phyloP scores from a whole-genome alignment of 345 rosid genomes.

The Salix dunnii region DNA sequence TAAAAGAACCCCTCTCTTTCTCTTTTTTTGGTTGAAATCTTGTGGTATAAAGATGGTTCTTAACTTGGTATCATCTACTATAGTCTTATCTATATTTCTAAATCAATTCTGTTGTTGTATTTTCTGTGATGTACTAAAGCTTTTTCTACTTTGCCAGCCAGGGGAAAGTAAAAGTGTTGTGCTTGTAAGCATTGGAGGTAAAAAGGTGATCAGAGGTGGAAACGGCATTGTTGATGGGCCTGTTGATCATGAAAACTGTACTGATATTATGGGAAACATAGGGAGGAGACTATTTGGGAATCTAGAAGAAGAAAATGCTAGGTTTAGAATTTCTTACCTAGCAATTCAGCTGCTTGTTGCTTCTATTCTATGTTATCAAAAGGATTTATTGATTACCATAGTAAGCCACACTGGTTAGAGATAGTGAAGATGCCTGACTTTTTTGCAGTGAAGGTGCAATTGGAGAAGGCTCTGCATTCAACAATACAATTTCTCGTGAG shows the following conservation, averaged over 20 bases:
- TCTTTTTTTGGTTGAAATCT: background rate
- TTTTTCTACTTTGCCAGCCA: slow-evolving; percentile 56
- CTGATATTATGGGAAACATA: slow-evolving; percentile 45
- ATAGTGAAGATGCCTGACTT: slow-evolving; percentile 2
- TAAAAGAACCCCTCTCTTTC: background rate
- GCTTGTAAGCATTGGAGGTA: slow-evolving; percentile 84
- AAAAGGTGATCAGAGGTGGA: slow-evolving; percentile 79
- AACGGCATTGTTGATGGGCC: slow-evolving; percentile 68
- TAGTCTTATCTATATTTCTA: slow-evolving; percentile 8
- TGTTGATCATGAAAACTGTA: slow-evolving; percentile 38
- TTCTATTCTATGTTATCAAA: slow-evolving; percentile 5
- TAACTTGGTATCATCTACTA: background rate
- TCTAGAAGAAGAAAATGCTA: slow-evolving; percentile 57
- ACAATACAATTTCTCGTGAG: slow-evolving; percentile 47
- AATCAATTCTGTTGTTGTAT: background rate
- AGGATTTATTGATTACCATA: slow-evolving; percentile 7
- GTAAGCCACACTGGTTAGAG: background rate
- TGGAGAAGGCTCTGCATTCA: slow-evolving; percentile 58
- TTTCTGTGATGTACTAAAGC: slow-evolving; percentile 5
- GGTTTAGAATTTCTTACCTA: slow-evolving; percentile 43
- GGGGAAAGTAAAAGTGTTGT: slow-evolving; percentile 75
- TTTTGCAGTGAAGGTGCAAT: slow-evolving; percentile 66
- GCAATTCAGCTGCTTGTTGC: slow-evolving; percentile 21
- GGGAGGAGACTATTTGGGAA: slow-evolving; percentile 40
- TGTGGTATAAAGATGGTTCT: background rate